Evolutionary conservation across 306 rosid genomes (phyloP).

Genomic region (Pyrus betulifolia): DNA sequence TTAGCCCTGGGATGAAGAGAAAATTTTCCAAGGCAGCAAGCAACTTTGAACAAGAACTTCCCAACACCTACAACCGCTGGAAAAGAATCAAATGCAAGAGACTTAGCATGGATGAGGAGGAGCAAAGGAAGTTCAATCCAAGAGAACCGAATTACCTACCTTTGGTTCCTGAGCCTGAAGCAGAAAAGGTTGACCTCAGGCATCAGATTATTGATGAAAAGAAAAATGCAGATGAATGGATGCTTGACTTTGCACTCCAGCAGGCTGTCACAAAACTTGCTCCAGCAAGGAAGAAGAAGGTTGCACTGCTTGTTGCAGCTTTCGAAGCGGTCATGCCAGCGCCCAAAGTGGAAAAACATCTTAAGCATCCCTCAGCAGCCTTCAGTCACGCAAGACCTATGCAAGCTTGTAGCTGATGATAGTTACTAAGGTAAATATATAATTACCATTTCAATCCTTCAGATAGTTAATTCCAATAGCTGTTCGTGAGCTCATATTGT

Average conservation of each 20-base stretch:
- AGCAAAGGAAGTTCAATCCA: conserved; percentile 52
- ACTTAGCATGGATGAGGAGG: conserved; percentile 39
- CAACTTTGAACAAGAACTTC: conserved; percentile 19
- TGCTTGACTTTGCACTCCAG: conserved; percentile 77
- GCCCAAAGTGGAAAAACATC: conserved; percentile 42
- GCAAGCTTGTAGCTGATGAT: conserved; percentile 74
- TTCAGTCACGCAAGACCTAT: conserved; percentile 40
- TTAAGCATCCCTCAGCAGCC: conserved; percentile 25
- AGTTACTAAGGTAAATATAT: conserved; percentile 23
- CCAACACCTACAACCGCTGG: conserved; percentile 19
- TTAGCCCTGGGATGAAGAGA: conserved; percentile 15
- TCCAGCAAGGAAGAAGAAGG: conserved; percentile 93
- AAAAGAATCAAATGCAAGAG: conserved; percentile 32
- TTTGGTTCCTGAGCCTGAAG: conserved; percentile 47
- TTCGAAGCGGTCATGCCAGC: conserved; percentile 69
- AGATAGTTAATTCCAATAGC: not conserved
- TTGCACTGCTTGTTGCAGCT: conserved; percentile 89
- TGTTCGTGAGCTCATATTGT: not conserved
- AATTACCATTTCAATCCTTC: not conserved
- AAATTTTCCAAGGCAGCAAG: not conserved
- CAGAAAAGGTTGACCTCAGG: conserved; percentile 71
- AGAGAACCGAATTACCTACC: conserved; percentile 74
- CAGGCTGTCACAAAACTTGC: conserved; percentile 68
- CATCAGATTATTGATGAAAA: conserved; percentile 78
- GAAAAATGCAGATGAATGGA: conserved; percentile 86